These are phyloP conservation scores for Cyamopsis tetragonoloba DNA, from an alignment of 306 rosid genomes.

Conservation along the genomic window DNA sequence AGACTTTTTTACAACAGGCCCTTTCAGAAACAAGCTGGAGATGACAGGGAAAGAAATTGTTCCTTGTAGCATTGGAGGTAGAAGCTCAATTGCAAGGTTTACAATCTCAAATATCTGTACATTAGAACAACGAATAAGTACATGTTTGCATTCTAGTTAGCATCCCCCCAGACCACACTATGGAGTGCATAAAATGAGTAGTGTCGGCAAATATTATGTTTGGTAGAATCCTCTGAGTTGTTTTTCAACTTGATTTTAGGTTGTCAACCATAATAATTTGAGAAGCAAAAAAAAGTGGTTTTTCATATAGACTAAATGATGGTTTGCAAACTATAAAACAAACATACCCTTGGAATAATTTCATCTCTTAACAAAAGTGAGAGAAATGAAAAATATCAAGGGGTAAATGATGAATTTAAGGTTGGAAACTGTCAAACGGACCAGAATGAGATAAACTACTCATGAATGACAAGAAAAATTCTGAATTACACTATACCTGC, in stretches of 20 bases:
- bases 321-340: too few relatives aligned
- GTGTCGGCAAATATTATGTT: too few relatives aligned
- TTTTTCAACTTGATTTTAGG: too few relatives aligned
- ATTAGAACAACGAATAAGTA: neutral
- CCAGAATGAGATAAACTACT: neutral
- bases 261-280: too few relatives aligned
- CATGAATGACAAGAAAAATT: neutral
- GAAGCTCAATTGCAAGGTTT: constrained; percentile 92
- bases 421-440: neutral
- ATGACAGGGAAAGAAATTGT: constrained; percentile 72
- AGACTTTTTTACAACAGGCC: constrained; percentile 61
- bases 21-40: constrained; percentile 69
- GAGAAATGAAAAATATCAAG: constrained; percentile 5
- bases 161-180: too few relatives aligned
- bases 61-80: constrained; percentile 95
- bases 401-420: neutral
- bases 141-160: too few relatives aligned
- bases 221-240: too few relatives aligned
- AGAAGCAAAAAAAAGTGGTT: too few relatives aligned
- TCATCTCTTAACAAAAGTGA: neutral
- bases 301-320: too few relatives aligned
- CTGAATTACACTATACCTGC: constrained; percentile 54
- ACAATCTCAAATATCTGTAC: constrained; percentile 92
- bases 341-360: neutral
- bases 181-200: too few relatives aligned